Percentiles rank a stretch among this genome's conserved stretches.
These are phyloP conservation scores for Cyclotella choctawhatcheeana DNA, from an alignment of 108 stramenopile species.

Conservation along the genomic window DNA sequence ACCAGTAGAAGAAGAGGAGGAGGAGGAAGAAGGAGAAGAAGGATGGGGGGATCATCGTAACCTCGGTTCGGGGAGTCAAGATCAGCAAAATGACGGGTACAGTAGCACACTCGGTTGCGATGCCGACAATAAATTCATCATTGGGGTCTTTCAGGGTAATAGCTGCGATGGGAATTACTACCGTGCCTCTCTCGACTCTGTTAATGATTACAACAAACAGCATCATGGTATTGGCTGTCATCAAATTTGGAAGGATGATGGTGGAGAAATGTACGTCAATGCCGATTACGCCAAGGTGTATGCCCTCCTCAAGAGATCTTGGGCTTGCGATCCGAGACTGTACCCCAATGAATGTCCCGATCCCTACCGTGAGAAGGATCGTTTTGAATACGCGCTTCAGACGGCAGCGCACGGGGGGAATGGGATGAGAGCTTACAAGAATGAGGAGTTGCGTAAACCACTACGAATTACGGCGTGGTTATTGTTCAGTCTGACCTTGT, in stretches of 20 bases:
- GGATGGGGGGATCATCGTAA: neutral
- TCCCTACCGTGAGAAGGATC: conserved; percentile 49
- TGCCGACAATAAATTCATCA: neutral
- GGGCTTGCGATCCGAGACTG: conserved; percentile 53
- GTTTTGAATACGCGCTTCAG: conserved; percentile 22
- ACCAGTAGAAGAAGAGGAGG: no score
- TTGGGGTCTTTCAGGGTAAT: neutral
- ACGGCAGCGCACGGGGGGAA: conserved; percentile 10
- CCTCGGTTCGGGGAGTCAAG: neutral
- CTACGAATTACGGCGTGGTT: neutral
- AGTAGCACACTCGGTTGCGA: neutral
- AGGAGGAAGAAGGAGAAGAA: no score
- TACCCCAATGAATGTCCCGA: conserved; percentile 66
- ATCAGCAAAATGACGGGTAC: neutral
- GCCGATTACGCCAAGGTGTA: conserved; percentile 19
- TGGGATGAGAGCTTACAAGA: neutral
- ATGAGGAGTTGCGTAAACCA: neutral
- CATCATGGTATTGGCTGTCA: neutral
- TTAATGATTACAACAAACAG: neutral
- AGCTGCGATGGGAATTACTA: neutral
- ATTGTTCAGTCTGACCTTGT: neutral
- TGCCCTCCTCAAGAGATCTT: conserved; percentile 6
- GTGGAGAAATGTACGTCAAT: neutral
- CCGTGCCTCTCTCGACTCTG: neutral
- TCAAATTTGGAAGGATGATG: neutral